Evolutionary conservation across 352 stramenopile species (phyloP).

Genomic region (Nothophytophthora sp.): DNA sequence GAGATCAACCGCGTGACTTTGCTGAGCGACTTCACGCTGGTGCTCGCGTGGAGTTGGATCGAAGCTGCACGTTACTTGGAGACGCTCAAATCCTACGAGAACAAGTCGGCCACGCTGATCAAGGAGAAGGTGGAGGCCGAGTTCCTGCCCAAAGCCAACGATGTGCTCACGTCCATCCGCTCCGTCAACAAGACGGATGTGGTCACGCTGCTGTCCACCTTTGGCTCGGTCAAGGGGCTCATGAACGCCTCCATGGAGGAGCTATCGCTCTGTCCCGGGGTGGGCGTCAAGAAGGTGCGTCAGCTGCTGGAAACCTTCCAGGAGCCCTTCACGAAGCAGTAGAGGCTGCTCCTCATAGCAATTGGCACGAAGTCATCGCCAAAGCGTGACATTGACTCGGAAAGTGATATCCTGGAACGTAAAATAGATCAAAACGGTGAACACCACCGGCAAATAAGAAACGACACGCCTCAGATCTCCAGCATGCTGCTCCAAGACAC

Average conservation of each 20-base stretch:
- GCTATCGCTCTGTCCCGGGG: constrained; percentile 91
- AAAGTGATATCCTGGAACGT: too few species aligned
- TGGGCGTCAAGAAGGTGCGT: constrained; percentile 95
- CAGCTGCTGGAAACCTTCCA: constrained; percentile 94
- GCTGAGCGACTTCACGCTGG: constrained; percentile 91
- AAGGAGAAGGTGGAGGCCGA: constrained; percentile 93
- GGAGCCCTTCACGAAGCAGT: constrained; percentile 89
- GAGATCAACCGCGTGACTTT: constrained; percentile 94
- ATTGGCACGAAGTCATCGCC: not conserved
- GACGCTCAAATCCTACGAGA: constrained; percentile 96
- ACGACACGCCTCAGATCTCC: too few species aligned
- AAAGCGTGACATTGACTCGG: constrained; percentile 10
- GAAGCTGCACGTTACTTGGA: constrained; percentile 97
- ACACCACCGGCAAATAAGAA: too few species aligned
- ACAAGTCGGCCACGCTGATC: constrained; percentile 94
- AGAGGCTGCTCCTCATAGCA: not conserved
- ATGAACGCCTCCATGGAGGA: constrained; percentile 93
- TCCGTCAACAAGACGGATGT: constrained; percentile 98
- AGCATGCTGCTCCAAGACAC: too few species aligned
- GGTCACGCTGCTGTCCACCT: constrained; percentile 91
- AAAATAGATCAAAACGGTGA: too few species aligned
- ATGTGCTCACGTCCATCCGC: constrained; percentile 89
- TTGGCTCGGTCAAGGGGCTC: constrained; percentile 86
- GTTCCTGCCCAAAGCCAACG: constrained; percentile 90
- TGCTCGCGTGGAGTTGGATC: constrained; percentile 93